Conservation (phyloP, 352 stramenopile species). For the Pythium pyrilobum region DNA sequence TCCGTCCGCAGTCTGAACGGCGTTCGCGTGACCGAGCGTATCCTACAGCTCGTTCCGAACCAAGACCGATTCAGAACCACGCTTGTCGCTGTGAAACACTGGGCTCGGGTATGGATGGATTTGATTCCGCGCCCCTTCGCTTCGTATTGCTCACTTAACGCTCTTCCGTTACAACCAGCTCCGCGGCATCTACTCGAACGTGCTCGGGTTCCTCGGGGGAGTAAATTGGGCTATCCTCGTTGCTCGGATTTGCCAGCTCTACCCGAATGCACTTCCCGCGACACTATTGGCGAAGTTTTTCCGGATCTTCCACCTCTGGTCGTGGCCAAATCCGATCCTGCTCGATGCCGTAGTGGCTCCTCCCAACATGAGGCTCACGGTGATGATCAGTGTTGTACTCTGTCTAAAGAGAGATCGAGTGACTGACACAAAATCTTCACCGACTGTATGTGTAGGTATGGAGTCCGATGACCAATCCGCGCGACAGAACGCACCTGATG, state of each 20-base stretch:
- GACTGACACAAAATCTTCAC: too few relatives aligned
- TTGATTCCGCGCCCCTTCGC: too few relatives aligned
- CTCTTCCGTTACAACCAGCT: constrained; percentile 29
- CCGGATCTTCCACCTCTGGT: constrained; percentile 92
- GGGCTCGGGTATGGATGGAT: constrained; percentile 63
- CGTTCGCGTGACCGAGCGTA: constrained; percentile 92
- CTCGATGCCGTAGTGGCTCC: constrained; percentile 58
- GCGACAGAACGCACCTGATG: constrained; percentile 94
- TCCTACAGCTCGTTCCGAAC: constrained; percentile 89
- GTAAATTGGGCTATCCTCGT: constrained; percentile 99
- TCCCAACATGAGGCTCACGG: constrained; percentile 50
- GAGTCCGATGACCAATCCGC: constrained; percentile 82
- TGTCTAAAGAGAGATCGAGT: too few relatives aligned
- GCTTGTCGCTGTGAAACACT: constrained; percentile 90
- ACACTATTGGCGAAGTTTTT: constrained; percentile 95
- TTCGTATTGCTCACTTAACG: too few relatives aligned
- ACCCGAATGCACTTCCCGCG: constrained; percentile 76
- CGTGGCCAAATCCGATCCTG: constrained; percentile 94
- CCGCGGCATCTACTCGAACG: constrained; percentile 98
- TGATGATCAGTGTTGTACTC: constrained; percentile 11
- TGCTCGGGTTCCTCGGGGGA: constrained; percentile 97
- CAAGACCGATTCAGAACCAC: constrained; percentile 85
- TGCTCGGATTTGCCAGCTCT: constrained; percentile 92
- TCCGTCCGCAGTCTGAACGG: constrained; percentile 92
- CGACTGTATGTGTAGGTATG: constrained; percentile 50